Base-by-base conservation (phyloP, 2,329 filamentous ascomycete species). In the Ophiostoma piceae region DNA sequence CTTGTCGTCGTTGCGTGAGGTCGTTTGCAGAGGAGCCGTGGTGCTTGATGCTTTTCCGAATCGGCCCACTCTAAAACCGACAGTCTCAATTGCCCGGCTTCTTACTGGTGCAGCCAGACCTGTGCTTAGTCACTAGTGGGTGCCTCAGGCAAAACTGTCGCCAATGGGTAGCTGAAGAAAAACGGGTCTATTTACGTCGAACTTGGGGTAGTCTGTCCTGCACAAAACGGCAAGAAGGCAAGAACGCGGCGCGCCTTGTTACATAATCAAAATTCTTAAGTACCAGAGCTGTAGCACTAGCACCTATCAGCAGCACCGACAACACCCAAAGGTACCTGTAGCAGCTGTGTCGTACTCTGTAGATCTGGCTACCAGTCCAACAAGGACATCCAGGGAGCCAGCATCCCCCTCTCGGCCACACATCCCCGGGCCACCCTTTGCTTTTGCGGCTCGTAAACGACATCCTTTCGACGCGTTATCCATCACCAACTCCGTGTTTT, bases 381-480 rank as follows among this genome's bases (percentile, higher is more conserved):
- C 14, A 26, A 57, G 3, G 51, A 9, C 51, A 57, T 22, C 51
- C n/a, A 51, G 47, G 16, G 47, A 19, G 5, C 35, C 35, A 19
- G n/a, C n/a, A 51, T 51, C 39, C n/a, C 41, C 47, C 54, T 67
- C 47, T 43, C 37, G 68, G 70, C 66, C 60, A 69, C 69, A 69
- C 69, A 70, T 35, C 66, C 62, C 66, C 32, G n/a, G 6, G 19
- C 51, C 69, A n/a, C 16, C 14, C 37, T 66, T 29, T 41, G 64
- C 64, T 41, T 43, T 66, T 43, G 64, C 37, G 57, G 60, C 68
- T 32, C 54, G 16, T 39, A 12, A 60, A 66, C 67, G 39, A 22
- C 29, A 64, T 66, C 29, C 3, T 7, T 39, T 41, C n/a, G 69
- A 74, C 73, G 73, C 73, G 73, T 74, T 66, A 11, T 72, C 68